Evolutionary conservation across 345 rosid species (phyloP).

Genomic region (Anacardium occidentale): DNA sequence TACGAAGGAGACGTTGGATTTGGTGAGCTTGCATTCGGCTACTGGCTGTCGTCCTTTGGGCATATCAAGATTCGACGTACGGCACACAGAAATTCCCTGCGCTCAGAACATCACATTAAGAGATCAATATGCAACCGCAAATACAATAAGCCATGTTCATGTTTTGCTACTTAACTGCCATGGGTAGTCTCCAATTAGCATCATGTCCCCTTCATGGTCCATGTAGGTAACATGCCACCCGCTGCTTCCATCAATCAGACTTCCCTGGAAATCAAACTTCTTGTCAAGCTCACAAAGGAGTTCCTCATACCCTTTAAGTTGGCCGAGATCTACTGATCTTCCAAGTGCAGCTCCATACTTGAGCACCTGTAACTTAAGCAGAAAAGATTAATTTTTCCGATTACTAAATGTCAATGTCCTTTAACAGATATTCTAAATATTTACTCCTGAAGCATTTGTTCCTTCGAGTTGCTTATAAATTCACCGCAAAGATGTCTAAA

Average conservation of each 20-base stretch:
- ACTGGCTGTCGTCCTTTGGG: constrained; percentile 30
- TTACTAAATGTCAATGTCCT: too few species aligned
- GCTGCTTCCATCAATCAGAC: constrained; percentile 38
- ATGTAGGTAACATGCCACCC: constrained; percentile 39
- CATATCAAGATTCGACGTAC: constrained; percentile 37
- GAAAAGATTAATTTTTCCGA: not conserved
- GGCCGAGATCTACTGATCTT: constrained; percentile 39
- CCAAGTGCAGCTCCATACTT: constrained; percentile 39
- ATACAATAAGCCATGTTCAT: not conserved
- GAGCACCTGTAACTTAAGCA: constrained; percentile 37
- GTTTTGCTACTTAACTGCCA: constrained; percentile 49
- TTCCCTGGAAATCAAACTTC: constrained; percentile 46
- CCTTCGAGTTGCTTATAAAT: not conserved
- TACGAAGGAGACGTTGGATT: constrained; percentile 14
- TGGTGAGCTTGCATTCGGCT: constrained; percentile 26
- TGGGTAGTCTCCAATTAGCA: constrained; percentile 33
- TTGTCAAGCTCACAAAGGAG: constrained; percentile 43
- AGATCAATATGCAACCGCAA: not conserved
- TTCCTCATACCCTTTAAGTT: constrained; percentile 31
- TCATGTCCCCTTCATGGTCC: constrained; percentile 39
- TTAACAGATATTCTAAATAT: not conserved
- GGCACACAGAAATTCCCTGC: constrained; percentile 37
- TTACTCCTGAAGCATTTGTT: not conserved
- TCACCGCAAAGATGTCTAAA: not conserved
- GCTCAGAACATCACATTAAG: not conserved